Conservation (phyloP, 208 protist genomes). For the Angomonas desouzai region DNA sequence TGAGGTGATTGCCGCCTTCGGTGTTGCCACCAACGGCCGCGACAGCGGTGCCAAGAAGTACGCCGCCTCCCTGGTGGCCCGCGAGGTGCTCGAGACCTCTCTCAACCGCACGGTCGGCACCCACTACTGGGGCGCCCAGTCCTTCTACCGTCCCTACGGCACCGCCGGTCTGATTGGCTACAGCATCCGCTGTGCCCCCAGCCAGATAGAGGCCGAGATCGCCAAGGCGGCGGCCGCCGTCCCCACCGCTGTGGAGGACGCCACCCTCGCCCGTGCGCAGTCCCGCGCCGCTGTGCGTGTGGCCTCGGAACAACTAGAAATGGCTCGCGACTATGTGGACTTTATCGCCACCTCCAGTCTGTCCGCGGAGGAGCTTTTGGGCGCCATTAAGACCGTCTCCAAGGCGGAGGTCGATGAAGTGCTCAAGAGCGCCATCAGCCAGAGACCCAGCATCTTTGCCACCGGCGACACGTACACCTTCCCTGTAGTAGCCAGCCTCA, state of each 20-base stretch:
- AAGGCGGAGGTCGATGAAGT: conserved; percentile 53
- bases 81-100: conserved; percentile 56
- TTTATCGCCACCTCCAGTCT: conserved; percentile 68
- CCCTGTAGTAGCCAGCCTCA: conserved; percentile 45
- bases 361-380: conserved; percentile 32
- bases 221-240: conserved; percentile 32
- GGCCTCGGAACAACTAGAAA: conserved; percentile 44
- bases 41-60: conserved; percentile 51
- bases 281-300: conserved; percentile 44
- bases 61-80: conserved; percentile 59
- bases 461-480: conserved; percentile 65
- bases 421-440: conserved; percentile 25
- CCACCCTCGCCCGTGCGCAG: conserved; percentile 26
- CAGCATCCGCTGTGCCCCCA: conserved; percentile 58
- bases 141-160: conserved; percentile 80
- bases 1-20: conserved; percentile 73
- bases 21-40: conserved; percentile 51
- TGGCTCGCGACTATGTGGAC: conserved; percentile 75
- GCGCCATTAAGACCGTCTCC: conserved; percentile 48
- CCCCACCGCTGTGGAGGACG: conserved; percentile 29
- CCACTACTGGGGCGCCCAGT: conserved; percentile 42
- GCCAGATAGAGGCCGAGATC: conserved; percentile 32
- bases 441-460: conserved; percentile 52
- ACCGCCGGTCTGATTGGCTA: conserved; percentile 73
- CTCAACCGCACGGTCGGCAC: conserved; percentile 24